Percentiles rank a stretch among this genome's conserved stretches.
phyloP scores from a whole-genome alignment of 2,329 filamentous ascomycete species.

The Hymenoscyphus fraxineus region DNA sequence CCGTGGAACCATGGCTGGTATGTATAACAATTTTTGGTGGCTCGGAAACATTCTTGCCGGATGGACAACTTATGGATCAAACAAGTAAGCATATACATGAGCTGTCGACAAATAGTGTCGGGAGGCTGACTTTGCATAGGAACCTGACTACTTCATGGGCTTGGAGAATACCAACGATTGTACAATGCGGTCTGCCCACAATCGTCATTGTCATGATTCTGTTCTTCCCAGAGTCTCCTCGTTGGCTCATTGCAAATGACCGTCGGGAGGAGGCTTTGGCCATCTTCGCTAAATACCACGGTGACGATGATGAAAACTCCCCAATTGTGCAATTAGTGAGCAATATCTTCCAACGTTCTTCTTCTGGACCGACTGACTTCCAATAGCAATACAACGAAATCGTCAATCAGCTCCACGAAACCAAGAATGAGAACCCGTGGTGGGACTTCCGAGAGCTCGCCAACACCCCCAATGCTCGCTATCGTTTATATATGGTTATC shows the following conservation, averaged over 20 bases:
- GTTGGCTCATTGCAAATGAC: constrained; percentile 47
- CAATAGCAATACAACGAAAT: background rate
- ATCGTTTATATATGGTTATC: constrained; percentile 48
- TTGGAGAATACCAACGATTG: constrained; percentile 57
- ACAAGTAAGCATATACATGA: constrained; percentile 33
- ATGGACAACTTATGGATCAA: constrained; percentile 46
- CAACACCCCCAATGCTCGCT: constrained; percentile 45
- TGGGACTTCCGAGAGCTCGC: constrained; percentile 56
- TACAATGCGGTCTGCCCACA: constrained; percentile 44
- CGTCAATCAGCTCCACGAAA: constrained; percentile 27
- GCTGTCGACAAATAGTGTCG: background rate
- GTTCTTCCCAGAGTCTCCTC: constrained; percentile 37
- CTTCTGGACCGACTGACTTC: background rate
- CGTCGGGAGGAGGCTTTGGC: constrained; percentile 52
- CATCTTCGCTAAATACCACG: constrained; percentile 55
- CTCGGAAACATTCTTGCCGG: constrained; percentile 52
- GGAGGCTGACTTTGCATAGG: constrained; percentile 23
- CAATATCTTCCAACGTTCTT: background rate
- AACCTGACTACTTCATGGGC: constrained; percentile 43
- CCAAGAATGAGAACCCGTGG: constrained; percentile 53
- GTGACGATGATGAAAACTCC: constrained; percentile 48
- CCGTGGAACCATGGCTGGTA: constrained; percentile 57
- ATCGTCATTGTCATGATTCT: constrained; percentile 46
- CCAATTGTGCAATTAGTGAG: constrained; percentile 48
- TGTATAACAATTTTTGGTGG: constrained; percentile 46